A percentile compares a stretch with the other conserved stretches of the same genome.
These are phyloP conservation scores for Crucihimalaya himalaica DNA, from an alignment of 345 rosid species.

Conservation along the genomic window DNA sequence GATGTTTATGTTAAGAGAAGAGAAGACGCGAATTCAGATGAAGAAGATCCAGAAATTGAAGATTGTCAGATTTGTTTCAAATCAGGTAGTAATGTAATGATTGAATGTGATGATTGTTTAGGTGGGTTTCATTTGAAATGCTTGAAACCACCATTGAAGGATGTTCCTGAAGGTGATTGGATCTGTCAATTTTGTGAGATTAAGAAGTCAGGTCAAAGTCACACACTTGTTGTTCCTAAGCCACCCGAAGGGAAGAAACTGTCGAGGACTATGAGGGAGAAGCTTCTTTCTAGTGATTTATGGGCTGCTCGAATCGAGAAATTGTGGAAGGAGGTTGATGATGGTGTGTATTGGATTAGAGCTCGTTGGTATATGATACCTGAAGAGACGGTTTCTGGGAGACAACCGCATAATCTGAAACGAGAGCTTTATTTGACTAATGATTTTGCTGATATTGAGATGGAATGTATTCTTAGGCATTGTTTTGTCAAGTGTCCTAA, in stretches of 20 bases:
- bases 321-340: slow-evolving; percentile 71
- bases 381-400: slow-evolving; percentile 84
- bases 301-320: slow-evolving; percentile 87
- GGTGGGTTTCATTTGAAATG: too few species aligned
- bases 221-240: slow-evolving; percentile 49
- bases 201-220: slow-evolving; percentile 47
- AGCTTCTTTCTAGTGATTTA: slow-evolving; percentile 78
- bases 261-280: slow-evolving; percentile 77
- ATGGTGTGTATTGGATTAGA: slow-evolving; percentile 68
- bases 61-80: too few species aligned
- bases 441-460: slow-evolving; percentile 83
- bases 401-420: slow-evolving; percentile 76
- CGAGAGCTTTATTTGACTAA: slow-evolving; percentile 85
- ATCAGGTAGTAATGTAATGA: too few species aligned
- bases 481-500: slow-evolving; percentile 75
- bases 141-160: too few species aligned
- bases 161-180: too few species aligned
- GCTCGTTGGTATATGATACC: slow-evolving; percentile 89
- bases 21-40: too few species aligned
- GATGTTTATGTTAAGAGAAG: too few species aligned
- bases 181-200: too few species aligned
- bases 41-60: too few species aligned
- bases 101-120: too few species aligned
- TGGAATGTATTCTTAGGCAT: slow-evolving; percentile 79
- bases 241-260: slow-evolving; percentile 69